A percentile compares a stretch with the other conserved stretches of the same genome.
Evolutionary conservation across 2,329 filamentous ascomycete genomes (phyloP).

Genomic region (Raffaelea arxii): DNA sequence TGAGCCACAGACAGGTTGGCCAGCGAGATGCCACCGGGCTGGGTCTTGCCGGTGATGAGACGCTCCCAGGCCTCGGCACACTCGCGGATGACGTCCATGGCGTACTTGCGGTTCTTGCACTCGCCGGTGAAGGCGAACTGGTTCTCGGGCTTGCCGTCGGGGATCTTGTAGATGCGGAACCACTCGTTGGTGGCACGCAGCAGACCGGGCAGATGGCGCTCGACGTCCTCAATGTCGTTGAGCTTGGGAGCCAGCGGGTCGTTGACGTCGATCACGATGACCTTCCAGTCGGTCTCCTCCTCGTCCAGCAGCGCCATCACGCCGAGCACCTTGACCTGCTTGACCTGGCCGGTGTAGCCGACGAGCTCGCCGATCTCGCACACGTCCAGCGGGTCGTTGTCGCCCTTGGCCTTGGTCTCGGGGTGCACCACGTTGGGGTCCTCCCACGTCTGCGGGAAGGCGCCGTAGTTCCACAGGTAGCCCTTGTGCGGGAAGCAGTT

Average conservation of each 20-base stretch:
- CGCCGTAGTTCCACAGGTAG: slow-evolving; percentile 99
- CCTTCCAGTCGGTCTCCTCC: slow-evolving; percentile 99
- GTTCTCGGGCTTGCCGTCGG: slow-evolving; percentile 99
- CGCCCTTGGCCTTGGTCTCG: slow-evolving; percentile 99
- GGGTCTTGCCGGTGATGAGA: slow-evolving; percentile 83
- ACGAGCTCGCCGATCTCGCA: slow-evolving; percentile 99
- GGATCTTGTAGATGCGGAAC: slow-evolving; percentile 99
- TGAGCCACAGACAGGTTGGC: slow-evolving; percentile 70
- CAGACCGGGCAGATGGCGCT: slow-evolving; percentile 93
- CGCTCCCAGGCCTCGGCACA: slow-evolving; percentile 96
- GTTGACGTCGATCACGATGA: slow-evolving; percentile 98
- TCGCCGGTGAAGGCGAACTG: slow-evolving; percentile 99
- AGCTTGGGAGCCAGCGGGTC: slow-evolving; percentile 94
- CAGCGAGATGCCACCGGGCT: slow-evolving; percentile 69
- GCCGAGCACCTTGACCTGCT: slow-evolving; percentile 99
- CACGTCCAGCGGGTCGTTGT: slow-evolving; percentile 98
- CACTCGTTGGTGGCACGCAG: slow-evolving; percentile 98
- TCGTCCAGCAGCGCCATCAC: slow-evolving; percentile 99
- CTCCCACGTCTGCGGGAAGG: slow-evolving; percentile 99
- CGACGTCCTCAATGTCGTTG: slow-evolving; percentile 97
- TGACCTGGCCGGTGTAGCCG: slow-evolving; percentile 90
- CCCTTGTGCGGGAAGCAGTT: slow-evolving; percentile 99
- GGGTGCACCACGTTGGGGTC: slow-evolving; percentile 93
- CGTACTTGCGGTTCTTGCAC: slow-evolving; percentile 99
- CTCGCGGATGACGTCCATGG: slow-evolving; percentile 90